phyloP scores from a whole-genome alignment of 2,329 filamentous ascomycete genomes.

The Pestalotiopsis sp. region DNA sequence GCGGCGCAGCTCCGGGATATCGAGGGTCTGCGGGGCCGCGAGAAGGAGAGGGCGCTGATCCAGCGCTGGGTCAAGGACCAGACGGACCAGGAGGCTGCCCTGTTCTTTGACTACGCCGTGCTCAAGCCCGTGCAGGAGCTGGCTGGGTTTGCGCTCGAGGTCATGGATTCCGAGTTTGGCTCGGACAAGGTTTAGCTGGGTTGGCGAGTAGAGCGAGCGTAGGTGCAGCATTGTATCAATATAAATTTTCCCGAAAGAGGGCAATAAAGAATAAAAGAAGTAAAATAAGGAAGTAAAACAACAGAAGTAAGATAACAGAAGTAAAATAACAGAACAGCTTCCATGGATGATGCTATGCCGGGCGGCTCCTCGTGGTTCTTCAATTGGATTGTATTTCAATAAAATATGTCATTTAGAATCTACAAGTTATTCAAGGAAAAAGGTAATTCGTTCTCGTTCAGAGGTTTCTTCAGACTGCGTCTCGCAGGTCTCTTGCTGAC shows the following conservation, averaged over 20 bases:
- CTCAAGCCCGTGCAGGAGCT: slow-evolving; percentile 50
- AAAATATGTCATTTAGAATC: neutral
- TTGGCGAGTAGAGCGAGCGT: neutral
- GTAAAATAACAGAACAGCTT: neutral
- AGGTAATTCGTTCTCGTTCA: neutral
- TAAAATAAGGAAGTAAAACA: neutral
- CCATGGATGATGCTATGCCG: neutral
- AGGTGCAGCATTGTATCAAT: neutral
- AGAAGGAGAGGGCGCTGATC: slow-evolving; percentile 47
- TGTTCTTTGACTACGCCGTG: slow-evolving; percentile 54
- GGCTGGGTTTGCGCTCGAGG: slow-evolving; percentile 45
- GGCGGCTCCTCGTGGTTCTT: neutral
- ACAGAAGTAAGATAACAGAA: neutral
- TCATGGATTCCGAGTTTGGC: slow-evolving; percentile 45
- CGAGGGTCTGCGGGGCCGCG: slow-evolving; percentile 46
- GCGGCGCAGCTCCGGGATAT: slow-evolving; percentile 53
- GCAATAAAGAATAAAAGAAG: neutral
- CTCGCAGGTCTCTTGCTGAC: slow-evolving; percentile 17
- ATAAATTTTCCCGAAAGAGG: neutral
- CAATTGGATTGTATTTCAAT: neutral
- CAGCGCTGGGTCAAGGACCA: slow-evolving; percentile 46
- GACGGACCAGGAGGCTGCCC: slow-evolving; percentile 37
- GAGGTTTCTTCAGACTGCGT: neutral
- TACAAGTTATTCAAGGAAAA: neutral
- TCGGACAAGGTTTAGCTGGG: slow-evolving; percentile 11